phyloP scores from a whole-genome alignment of 1,284 basidiomycete genomes.

The Schizophyllum amplum region DNA sequence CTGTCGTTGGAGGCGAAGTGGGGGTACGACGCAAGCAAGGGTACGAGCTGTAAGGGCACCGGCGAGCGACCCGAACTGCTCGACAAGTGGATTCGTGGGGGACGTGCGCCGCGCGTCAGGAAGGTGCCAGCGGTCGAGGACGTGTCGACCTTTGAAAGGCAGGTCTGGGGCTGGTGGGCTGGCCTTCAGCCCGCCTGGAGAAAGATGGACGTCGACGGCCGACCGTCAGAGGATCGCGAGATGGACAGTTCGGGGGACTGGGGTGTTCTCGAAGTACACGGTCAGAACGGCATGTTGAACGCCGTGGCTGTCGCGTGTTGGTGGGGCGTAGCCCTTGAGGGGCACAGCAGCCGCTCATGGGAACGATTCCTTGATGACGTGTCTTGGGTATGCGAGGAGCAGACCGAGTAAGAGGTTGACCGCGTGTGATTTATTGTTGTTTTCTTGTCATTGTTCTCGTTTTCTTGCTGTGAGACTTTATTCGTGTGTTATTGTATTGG shows the following conservation, averaged over 20 bases:
- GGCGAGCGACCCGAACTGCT: not conserved
- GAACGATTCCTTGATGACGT: not conserved
- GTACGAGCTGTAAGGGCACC: not conserved
- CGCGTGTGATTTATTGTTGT: too few relatives aligned
- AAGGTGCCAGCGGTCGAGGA: not conserved
- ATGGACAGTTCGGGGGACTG: not conserved
- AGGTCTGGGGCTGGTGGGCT: not conserved
- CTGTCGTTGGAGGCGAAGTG: not conserved
- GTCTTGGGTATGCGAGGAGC: not conserved
- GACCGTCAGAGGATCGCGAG: not conserved
- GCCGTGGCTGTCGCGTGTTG: not conserved
- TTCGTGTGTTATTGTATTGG: too few relatives aligned
- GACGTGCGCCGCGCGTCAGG: not conserved
- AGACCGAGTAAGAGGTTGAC: too few relatives aligned
- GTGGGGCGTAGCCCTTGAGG: not conserved
- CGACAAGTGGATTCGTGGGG: not conserved
- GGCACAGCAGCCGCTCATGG: not conserved
- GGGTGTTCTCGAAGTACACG: not conserved
- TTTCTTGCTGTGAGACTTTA: too few relatives aligned
- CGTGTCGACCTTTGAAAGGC: not conserved
- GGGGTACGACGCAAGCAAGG: not conserved
- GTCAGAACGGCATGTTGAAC: not conserved
- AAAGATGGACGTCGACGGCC: not conserved
- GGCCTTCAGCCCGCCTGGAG: not conserved
- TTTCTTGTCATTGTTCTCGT: too few relatives aligned